Evolutionary conservation across 352 stramenopile genomes (phyloP).

Genomic region (Phytophthora quininea): DNA sequence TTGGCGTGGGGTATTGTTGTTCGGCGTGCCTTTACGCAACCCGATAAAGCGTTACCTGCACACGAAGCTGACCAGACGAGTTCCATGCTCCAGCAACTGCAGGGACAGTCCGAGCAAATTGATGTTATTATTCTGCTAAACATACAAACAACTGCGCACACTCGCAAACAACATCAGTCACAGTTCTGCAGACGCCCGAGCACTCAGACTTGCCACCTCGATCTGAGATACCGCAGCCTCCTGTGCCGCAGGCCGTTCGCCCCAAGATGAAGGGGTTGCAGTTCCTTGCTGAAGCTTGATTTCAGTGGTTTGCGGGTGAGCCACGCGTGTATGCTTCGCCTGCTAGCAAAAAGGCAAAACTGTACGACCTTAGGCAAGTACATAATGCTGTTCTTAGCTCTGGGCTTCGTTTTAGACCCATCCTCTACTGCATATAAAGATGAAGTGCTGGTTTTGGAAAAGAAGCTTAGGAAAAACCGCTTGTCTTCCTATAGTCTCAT

Average conservation of each 20-base stretch:
- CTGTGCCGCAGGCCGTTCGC: not conserved
- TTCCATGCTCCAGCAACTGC: not conserved
- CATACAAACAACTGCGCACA: not conserved
- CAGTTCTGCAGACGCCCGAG: not conserved
- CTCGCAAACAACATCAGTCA: not conserved
- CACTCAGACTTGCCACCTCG: not conserved
- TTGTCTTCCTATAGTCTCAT: constrained; percentile 8
- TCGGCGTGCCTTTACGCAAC: not conserved
- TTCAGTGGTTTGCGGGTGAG: not conserved
- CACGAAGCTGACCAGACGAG: too few relatives aligned
- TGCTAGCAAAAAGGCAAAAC: constrained; percentile 11
- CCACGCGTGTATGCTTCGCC: not conserved
- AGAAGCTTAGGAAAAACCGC: constrained; percentile 3
- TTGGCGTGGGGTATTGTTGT: constrained; percentile 1
- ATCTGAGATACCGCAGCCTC: not conserved
- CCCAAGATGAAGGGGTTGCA: constrained; percentile 4
- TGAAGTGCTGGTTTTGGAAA: not conserved
- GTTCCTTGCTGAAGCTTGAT: too few relatives aligned
- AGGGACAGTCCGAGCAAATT: constrained; percentile 12
- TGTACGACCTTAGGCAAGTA: constrained; percentile 15
- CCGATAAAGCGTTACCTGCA: not conserved
- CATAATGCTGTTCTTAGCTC: constrained; percentile 21
- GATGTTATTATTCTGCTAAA: constrained; percentile 10
- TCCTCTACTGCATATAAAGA: constrained; percentile 5
- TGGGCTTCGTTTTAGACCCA: not conserved